Evolutionary conservation across 1,284 basidiomycete species (phyloP).

Genomic region (Vanrija sp.): DNA sequence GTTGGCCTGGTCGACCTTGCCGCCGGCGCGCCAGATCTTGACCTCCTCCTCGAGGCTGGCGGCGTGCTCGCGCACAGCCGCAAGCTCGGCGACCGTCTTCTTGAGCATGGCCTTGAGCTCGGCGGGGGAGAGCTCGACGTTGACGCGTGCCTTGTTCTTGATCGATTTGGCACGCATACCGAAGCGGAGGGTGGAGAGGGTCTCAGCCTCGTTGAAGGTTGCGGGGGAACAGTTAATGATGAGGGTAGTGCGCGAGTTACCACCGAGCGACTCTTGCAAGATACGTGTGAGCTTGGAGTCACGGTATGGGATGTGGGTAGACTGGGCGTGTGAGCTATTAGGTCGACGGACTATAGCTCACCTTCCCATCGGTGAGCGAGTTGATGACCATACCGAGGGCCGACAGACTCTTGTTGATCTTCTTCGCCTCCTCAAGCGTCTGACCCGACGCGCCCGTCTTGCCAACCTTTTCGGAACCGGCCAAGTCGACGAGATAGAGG

Average conservation of each 20-base stretch:
- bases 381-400: slow-evolving; percentile 99
- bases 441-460: slow-evolving; percentile 99
- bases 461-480: slow-evolving; percentile 96
- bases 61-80: slow-evolving; percentile 80
- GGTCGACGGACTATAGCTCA: slow-evolving; percentile 37
- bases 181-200: slow-evolving; percentile 93
- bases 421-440: slow-evolving; percentile 98
- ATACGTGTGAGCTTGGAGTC: slow-evolving; percentile 99
- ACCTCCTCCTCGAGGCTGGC: slow-evolving; percentile 87
- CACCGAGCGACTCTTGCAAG: slow-evolving; percentile 98
- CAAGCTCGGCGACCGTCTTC: slow-evolving; percentile 83
- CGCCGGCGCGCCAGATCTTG: slow-evolving; percentile 83
- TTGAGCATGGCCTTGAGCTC: slow-evolving; percentile 90
- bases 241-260: slow-evolving; percentile 96
- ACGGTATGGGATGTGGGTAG: slow-evolving; percentile 95
- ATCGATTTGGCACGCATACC: slow-evolving; percentile 99
- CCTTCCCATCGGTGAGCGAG: slow-evolving; percentile 93
- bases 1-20: slow-evolving; percentile 75
- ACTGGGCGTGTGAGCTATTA: slow-evolving; percentile 53
- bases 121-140: slow-evolving; percentile 92
- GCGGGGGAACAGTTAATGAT: slow-evolving; percentile 99
- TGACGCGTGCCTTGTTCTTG: slow-evolving; percentile 99
- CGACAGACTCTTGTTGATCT: slow-evolving; percentile 98
- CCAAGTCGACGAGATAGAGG: slow-evolving; percentile 95
- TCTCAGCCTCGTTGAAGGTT: slow-evolving; percentile 94